Base-by-base conservation (phyloP, 2,329 filamentous ascomycete species). In the Pseudocercospora cruenta region DNA sequence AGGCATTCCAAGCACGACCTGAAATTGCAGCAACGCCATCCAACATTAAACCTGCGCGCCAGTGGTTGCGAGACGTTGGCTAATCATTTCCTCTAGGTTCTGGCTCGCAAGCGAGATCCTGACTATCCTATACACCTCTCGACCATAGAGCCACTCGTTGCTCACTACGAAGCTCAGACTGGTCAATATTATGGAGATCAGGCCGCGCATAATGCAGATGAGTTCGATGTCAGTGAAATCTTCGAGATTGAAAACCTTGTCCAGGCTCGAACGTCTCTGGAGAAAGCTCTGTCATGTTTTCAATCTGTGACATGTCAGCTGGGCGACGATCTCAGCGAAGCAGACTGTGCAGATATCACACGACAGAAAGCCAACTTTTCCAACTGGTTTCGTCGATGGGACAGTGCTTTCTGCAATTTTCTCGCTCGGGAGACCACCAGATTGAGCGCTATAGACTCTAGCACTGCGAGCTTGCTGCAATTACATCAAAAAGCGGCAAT, bases 161-260 rank as follows among this genome's bases (percentile, higher is more conserved):
- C 45, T 10, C 58, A 61, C 8, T 61, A 61, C 45, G 45, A 61
- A 36, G 26, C 39, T 28, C 58, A 61, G 22, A 28, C 45, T 26
- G 58, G 58, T 12, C 33, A 31, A 8, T 61, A 51, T 22, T 61
- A 61, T n/a, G 58, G 58, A 16, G 58, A 61, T 21, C 12, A 16
- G 10, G 9, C 39, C 39, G 12, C 21, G 14, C 21, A 16, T 1
- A 3, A 2, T 10, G 31, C 26, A 14, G 45, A 49, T 47, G 43
- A 3, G 4, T 45, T 61, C 16, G 58, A 61, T n/a, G 31, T 61
- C 14, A 16, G 16, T 3, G 12, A 51, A 28, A 22, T 19, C 10
- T 16, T 61, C 14, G 4, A 19, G 14, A 61, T 61, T 24, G 2
- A 19, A 2, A 49, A n/a, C 6, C 10, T 61, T 31, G 24, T 45